Conservation (phyloP, 2,329 filamentous ascomycete species). For the Penicillium sp. region DNA sequence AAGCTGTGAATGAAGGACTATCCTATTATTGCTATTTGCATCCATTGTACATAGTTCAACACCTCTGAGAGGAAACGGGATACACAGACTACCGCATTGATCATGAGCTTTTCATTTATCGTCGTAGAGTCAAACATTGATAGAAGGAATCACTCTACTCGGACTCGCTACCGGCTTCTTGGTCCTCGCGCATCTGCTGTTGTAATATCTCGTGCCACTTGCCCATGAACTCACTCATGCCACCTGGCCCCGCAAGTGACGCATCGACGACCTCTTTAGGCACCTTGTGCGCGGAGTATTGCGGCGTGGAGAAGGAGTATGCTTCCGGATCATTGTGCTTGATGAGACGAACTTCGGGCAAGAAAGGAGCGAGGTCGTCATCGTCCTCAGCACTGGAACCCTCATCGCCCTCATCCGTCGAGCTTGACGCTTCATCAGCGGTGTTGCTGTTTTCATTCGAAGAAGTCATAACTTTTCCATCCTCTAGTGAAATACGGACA, state of each 20-base stretch:
- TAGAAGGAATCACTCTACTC: slow-evolving; percentile 14
- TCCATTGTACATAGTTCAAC: neutral
- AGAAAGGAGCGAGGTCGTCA: slow-evolving; percentile 47
- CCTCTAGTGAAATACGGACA: slow-evolving; percentile 33
- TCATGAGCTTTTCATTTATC: too few species aligned
- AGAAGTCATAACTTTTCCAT: slow-evolving; percentile 15
- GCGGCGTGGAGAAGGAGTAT: slow-evolving; percentile 74
- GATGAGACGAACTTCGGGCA: slow-evolving; percentile 75
- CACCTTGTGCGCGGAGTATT: slow-evolving; percentile 92
- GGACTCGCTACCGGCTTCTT: slow-evolving; percentile 31
- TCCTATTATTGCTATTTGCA: too few species aligned
- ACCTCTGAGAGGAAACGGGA: neutral
- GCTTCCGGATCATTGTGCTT: slow-evolving; percentile 81
- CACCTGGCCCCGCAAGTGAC: slow-evolving; percentile 61
- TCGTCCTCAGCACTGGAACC: slow-evolving; percentile 49
- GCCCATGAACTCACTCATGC: slow-evolving; percentile 71
- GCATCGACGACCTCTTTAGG: slow-evolving; percentile 84
- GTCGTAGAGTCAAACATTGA: too few species aligned
- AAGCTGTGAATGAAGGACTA: slow-evolving; percentile 59
- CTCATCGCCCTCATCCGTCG: slow-evolving; percentile 25
- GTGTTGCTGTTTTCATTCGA: slow-evolving; percentile 21
- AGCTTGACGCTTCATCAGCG: slow-evolving; percentile 28
- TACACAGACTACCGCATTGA: too few species aligned
- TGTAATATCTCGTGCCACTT: slow-evolving; percentile 62
- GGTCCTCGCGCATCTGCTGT: slow-evolving; percentile 38